Conservation (phyloP, 306 rosid species). For the Begonia masoniana region DNA sequence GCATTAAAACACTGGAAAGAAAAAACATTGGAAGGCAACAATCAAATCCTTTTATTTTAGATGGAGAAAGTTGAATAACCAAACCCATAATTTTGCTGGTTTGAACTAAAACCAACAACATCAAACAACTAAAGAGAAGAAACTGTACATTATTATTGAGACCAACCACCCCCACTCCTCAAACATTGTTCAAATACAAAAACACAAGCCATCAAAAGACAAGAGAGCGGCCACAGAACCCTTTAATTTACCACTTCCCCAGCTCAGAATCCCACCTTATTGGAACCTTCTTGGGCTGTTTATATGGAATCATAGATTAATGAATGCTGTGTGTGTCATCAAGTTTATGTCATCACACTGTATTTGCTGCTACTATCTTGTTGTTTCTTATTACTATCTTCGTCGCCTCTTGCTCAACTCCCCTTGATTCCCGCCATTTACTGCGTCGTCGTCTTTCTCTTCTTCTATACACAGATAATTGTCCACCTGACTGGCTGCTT, state of each 20-base stretch:
- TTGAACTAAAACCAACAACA: background rate
- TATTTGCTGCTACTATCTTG: constrained; percentile 36
- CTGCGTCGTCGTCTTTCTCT: too few species aligned
- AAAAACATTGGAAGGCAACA: too few species aligned
- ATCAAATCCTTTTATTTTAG: too few species aligned
- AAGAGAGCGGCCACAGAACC: background rate
- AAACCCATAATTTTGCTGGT: background rate
- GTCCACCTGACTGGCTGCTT: constrained; percentile 77
- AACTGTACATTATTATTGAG: constrained; percentile 50
- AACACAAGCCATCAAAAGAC: background rate
- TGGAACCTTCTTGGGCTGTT: background rate
- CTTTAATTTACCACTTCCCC: background rate
- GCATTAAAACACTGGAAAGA: too few species aligned
- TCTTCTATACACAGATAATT: constrained; percentile 32
- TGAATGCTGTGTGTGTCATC: background rate
- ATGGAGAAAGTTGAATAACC: background rate
- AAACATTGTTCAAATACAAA: background rate
- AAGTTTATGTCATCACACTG: constrained; percentile 47
- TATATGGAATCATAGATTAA: background rate
- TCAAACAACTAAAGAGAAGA: constrained; percentile 1
- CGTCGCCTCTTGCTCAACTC: background rate
- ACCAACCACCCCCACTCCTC: background rate
- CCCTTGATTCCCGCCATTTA: constrained; percentile 27
- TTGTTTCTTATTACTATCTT: constrained; percentile 30
- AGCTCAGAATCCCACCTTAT: background rate